phyloP scores from a whole-genome alignment of 257 asterid species.

The Scutellaria barbata region DNA sequence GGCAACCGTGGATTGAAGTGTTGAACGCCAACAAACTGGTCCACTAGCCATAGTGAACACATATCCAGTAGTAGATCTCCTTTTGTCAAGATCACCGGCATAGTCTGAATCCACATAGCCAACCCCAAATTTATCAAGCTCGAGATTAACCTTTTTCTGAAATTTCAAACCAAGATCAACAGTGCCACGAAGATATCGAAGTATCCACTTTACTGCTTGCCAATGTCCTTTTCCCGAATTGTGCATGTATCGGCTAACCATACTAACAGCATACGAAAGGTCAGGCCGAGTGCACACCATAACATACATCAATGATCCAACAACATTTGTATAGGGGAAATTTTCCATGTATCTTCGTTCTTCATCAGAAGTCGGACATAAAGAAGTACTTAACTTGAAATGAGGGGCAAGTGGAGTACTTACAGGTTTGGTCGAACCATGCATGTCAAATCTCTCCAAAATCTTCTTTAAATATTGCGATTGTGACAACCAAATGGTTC shows the following conservation, averaged over 20 bases:
- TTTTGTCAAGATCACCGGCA: too few relatives aligned
- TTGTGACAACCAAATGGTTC: too few relatives aligned
- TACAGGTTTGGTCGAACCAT: background rate
- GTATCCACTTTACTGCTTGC: background rate
- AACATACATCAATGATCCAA: background rate
- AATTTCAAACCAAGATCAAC: background rate
- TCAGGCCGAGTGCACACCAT: background rate
- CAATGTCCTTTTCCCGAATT: constrained; percentile 1
- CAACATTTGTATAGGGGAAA: background rate
- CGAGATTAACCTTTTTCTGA: background rate
- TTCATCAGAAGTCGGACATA: too few relatives aligned
- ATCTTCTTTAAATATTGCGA: too few relatives aligned
- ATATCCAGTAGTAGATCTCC: too few relatives aligned
- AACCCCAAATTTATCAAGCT: background rate
- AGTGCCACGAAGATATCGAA: background rate
- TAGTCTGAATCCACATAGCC: background rate
- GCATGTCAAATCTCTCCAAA: background rate
- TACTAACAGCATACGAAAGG: too few relatives aligned
- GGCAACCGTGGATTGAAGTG: background rate
- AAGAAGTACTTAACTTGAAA: too few relatives aligned
- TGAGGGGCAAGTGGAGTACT: too few relatives aligned
- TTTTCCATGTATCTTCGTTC: background rate
- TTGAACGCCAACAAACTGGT: background rate
- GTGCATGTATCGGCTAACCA: background rate
- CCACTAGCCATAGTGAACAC: background rate